phyloP scores from a whole-genome alignment of 768 basidiomycete genomes.

The Russula foetens region DNA sequence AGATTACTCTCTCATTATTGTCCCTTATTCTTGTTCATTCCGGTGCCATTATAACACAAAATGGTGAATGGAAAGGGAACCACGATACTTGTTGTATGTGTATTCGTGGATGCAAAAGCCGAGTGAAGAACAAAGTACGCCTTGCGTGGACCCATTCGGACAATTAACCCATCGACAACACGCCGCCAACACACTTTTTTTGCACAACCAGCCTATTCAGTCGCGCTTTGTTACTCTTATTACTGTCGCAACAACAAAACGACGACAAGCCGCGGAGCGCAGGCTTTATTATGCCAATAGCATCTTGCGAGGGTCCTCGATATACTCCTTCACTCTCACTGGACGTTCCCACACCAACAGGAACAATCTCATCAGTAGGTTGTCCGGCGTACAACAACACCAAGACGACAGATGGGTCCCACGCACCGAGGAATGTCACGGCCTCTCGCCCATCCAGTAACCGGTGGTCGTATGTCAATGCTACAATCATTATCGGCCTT shows the following conservation, averaged over 20 bases:
- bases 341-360: conserved; percentile 9
- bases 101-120: not conserved
- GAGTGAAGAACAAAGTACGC: conserved; percentile 11
- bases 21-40: not conserved
- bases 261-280: not conserved
- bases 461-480: conserved; percentile 92
- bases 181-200: conserved; percentile 4
- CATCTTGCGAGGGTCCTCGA: conserved; percentile 47
- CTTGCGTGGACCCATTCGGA: not conserved
- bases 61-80: not conserved
- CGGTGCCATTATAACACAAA: not conserved
- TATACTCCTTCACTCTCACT: conserved; percentile 47
- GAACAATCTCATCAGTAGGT: conserved; percentile 1
- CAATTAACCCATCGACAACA: conserved; percentile 2
- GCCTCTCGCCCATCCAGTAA: conserved; percentile 94
- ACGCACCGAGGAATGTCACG: conserved; percentile 92
- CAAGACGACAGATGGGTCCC: conserved; percentile 1
- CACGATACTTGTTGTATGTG: not conserved
- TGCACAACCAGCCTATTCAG: not conserved
- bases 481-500: conserved; percentile 93
- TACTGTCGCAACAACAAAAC: not conserved
- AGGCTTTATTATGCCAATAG: conserved; percentile 20
- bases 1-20: not conserved
- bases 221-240: not conserved
- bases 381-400: not conserved